Evolutionary conservation across 352 stramenopile genomes (phyloP), one percentile per base, ranked within the genome.

Genomic region (Globisporangium cystogenes): DNA sequence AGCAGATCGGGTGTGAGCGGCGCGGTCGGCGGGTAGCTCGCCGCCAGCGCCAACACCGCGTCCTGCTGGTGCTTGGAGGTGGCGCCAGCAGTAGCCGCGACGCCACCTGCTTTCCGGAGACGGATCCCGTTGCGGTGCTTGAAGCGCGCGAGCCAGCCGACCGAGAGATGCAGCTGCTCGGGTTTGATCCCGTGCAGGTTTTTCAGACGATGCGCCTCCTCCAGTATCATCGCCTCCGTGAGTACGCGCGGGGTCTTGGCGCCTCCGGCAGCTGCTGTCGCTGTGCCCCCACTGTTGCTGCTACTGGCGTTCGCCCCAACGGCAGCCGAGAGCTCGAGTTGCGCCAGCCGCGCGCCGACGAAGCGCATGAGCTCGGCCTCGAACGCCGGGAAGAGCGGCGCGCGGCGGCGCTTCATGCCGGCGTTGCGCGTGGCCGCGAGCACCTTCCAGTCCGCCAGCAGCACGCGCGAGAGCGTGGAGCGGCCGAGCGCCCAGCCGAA

Each of bases 401-500:
- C 72, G 50, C 79, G 66, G 33, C 81, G 76, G 55, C 79, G 74
- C 72, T 86, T 87, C 79, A 87, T 90, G 66, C 81, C 72, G 10
- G 72, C 68, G 48, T 90, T 90, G n/a, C 71, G 70, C 12, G 14
- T 74, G 68, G 18, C 57, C 62, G 18, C 77, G 61, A 87, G 61
- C 47, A 67, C 55, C 44, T 72, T 66, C 78, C 78, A 90, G 57
- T 90, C 72, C 61, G 86, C 69, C 21, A 67, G 65, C 50, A 90
- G 66, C 59, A 90, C 85, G 62, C 86, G 87, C 26, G 79, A 90
- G 24, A 90, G 66, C 51, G 79, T 90, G 39, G 79, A 90, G 45
- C 79, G 79, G 4, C 79, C 79, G 24, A 82, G 72, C 10, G 70
- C 61, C 74, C 74, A 87, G 24, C 79, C 76, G 35, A 87, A 87